These are phyloP conservation scores for Zygosaccharomyces sapae DNA, from an alignment of 1,139 yeast genomes.

Conservation along the genomic window DNA sequence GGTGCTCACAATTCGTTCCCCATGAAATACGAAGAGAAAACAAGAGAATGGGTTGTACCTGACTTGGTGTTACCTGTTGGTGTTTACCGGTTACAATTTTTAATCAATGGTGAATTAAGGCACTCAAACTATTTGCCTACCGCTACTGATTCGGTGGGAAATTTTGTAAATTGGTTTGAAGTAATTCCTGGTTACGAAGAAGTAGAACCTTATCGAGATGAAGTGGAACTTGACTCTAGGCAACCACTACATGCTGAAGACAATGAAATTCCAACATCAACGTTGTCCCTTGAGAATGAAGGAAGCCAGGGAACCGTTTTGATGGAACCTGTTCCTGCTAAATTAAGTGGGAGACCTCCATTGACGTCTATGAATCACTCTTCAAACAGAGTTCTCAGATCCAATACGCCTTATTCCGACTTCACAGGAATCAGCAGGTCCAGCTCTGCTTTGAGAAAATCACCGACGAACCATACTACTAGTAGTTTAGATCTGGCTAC, in stretches of 20 bases:
- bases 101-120: slow-evolving; percentile 53
- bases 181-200: slow-evolving; percentile 39
- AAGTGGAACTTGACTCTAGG: slow-evolving; percentile 16
- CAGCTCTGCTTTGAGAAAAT: slow-evolving; percentile 20
- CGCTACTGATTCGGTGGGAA: slow-evolving; percentile 65
- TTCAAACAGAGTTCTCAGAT: slow-evolving; percentile 18
- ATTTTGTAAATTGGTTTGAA: slow-evolving; percentile 68
- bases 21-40: slow-evolving; percentile 25
- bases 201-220: slow-evolving; percentile 32
- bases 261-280: background rate
- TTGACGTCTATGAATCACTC: slow-evolving; percentile 17
- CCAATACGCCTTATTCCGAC: slow-evolving; percentile 30
- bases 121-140: slow-evolving; percentile 60
- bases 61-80: slow-evolving; percentile 40
- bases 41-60: slow-evolving; percentile 32
- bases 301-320: slow-evolving; percentile 10
- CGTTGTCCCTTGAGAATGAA: background rate
- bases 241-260: background rate
- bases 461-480: slow-evolving; percentile 14
- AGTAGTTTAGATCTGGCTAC: slow-evolving; percentile 20
- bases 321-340: slow-evolving; percentile 12
- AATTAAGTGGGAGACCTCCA: slow-evolving; percentile 14
- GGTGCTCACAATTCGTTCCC: slow-evolving; percentile 16
- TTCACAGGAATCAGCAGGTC: slow-evolving; percentile 32
- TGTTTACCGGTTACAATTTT: slow-evolving; percentile 44